Conservation (phyloP, 768 basidiomycete genomes). For the Coprinellus micaceus region DNA sequence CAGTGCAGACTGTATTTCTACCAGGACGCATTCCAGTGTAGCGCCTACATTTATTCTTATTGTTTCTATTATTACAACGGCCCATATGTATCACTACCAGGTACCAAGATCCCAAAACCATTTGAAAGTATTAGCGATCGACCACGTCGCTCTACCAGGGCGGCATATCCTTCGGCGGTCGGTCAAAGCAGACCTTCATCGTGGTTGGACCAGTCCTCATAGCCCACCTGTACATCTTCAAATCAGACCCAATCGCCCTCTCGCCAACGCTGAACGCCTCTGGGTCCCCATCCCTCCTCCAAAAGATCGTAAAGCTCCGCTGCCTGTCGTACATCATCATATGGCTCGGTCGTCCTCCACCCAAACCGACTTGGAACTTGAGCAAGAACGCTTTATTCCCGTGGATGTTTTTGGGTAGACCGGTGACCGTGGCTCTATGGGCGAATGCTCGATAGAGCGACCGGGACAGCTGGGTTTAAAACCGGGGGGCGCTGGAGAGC, state of each 20-base stretch:
- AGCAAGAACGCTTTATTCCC: conserved; percentile 34
- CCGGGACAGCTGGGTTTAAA: too few relatives aligned
- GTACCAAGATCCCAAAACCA: neutral
- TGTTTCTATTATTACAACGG: too few relatives aligned
- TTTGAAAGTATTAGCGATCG: neutral
- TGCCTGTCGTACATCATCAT: conserved; percentile 40
- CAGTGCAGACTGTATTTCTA: neutral
- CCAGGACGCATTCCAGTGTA: neutral
- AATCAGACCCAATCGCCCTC: conserved; percentile 7
- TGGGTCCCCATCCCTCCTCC: conserved; percentile 21
- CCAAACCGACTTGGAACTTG: conserved; percentile 32
- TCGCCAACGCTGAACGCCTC: conserved; percentile 18
- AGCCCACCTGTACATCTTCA: conserved; percentile 14
- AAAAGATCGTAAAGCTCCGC: conserved; percentile 32
- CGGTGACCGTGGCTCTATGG: neutral
- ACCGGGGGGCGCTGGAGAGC: neutral
- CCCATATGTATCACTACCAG: neutral
- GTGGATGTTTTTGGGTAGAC: conserved; percentile 28
- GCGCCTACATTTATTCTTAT: too few relatives aligned
- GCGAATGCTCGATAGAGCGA: too few relatives aligned
- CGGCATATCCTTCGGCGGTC: conserved; percentile 3
- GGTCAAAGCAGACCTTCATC: conserved; percentile 14
- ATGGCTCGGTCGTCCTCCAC: conserved; percentile 5
- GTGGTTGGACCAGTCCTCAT: conserved; percentile 8
- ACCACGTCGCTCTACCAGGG: conserved; percentile 6